Base-by-base conservation (phyloP, 169 alveolate species). In the Blepharisma undulans region DNA sequence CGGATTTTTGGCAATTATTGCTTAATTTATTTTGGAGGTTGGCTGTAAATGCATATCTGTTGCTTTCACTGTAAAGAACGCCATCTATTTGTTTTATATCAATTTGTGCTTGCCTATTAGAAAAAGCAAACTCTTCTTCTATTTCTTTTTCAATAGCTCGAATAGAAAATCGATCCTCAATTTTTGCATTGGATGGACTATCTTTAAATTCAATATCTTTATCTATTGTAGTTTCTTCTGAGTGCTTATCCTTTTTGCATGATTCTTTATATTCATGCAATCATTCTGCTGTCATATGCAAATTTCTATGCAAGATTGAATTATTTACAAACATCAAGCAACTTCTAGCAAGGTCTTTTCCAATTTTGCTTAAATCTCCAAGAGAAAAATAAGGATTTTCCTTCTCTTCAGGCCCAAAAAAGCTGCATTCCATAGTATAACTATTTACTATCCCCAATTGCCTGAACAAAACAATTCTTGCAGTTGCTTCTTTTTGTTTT, bases 401-500 rank as follows among this genome's bases (percentile, higher is more conserved):
- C 61, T 12, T n/a, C 0, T 12, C 34, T 36, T 72, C 91, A 2
- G 84, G 60, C 27, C 91, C 90, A 92, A 27, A 92, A 72, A 92
- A 92, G 12, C 92, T 92, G 25, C 82, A 61, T 60, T 92, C 94
- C n/a, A 92, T 36, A 22, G 94, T 92, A 48, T 92, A 92, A 12
- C 92, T 84, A 80, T 92, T 76, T 18, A 92, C 25, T 12, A 92
- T 88, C 8, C 92, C 90, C 8, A 78, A 30, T 61, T 92, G 87
- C 61, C 77, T 87, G 34, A 66, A 92, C 27, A 88, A 48, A 4
- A 91, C 93, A 87, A 93, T 86, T 27, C 95, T 60, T 5, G 93
- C 95, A 25, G 95, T 91, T 7, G 94, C 66, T 29, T 93, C 95
- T 71, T 93, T 93, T 32, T 74, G 89, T 72, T 84, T 91, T 84